Evolutionary conservation across 108 stramenopile genomes (phyloP).

Genomic region (Cyclostephanos invisitatus): DNA sequence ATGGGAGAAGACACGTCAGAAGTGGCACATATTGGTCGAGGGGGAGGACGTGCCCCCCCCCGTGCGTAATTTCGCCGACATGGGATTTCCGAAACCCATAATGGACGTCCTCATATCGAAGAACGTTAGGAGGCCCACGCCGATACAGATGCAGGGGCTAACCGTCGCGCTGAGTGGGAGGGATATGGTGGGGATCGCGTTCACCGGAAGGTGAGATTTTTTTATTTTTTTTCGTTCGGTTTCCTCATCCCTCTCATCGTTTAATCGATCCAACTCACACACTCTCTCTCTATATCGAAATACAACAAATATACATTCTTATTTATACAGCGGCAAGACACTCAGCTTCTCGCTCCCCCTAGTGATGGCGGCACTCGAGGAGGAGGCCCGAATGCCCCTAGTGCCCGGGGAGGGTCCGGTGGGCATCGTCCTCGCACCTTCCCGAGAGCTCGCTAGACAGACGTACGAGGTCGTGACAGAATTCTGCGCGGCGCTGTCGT

Average conservation of each 20-base stretch:
- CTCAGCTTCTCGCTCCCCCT: constrained; percentile 94
- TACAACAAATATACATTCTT: too few relatives aligned
- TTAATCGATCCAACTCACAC: background rate
- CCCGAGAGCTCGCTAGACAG: constrained; percentile 96
- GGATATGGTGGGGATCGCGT: constrained; percentile 99
- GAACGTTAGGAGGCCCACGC: constrained; percentile 94
- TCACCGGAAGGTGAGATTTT: constrained; percentile 70
- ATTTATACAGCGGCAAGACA: constrained; percentile 82
- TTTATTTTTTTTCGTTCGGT: constrained; percentile 19
- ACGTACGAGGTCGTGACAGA: constrained; percentile 93
- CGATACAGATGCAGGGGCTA: constrained; percentile 99
- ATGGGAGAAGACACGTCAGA: constrained; percentile 80
- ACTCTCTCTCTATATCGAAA: background rate
- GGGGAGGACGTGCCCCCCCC: constrained; percentile 91
- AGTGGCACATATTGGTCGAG: constrained; percentile 97
- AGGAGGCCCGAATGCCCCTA: constrained; percentile 94
- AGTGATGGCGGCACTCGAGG: constrained; percentile 95
- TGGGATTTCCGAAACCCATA: constrained; percentile 91
- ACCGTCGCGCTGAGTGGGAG: constrained; percentile 94
- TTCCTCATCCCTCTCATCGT: background rate
- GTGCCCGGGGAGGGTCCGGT: constrained; percentile 94
- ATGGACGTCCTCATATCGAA: constrained; percentile 75
- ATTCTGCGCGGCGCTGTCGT: constrained; percentile 49
- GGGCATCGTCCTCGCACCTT: constrained; percentile 94
- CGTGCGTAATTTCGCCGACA: constrained; percentile 90